Evolutionary conservation across 1,284 basidiomycete species (phyloP), one percentile per base, ranked within the genome.

Genomic region (Fistulina hepatica): DNA sequence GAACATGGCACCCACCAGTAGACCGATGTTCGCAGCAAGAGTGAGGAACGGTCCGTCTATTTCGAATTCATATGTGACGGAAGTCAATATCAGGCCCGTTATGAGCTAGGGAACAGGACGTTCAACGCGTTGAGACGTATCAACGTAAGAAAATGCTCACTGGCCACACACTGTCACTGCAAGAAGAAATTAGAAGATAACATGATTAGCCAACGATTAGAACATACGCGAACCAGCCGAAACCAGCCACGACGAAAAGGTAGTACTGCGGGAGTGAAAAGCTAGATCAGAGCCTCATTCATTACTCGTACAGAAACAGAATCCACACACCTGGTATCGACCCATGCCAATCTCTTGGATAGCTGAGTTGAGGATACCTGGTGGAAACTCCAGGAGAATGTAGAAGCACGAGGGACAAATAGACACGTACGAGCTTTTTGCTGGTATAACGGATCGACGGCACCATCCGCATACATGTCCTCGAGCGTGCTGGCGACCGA

Each of bases 161-260:
- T 2, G 48, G 48, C 59, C 57, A 61, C 10, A 60, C 41, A 35
- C 60, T 62, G 43, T 61, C 59, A 2, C 60, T 63, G 31, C 13
- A 21, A 24, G 31, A 23, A 31, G 30, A 39, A 6, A 17, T 13
- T 8, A 31, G 10, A 10, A 3, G 9, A 31, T 3, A 11, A 4
- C 10, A 19, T 19, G 19, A 16, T 16, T 16, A 31, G 9, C 10
- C 28, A 37, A 16, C 33, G 37, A 24, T 12, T n/a, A 20, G n/a
- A 46, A 59, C 75, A 47, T 54, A 78, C 76, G 76, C 69, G 36
- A 82, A 72, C 71, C 78, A 82, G 31, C 79, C 80, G 53, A 82
- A 79, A 7, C 76, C 75, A 2, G 74, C 65, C 5, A 77, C 69
- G 11, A 67, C 48, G 48, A 77, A 78, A 2, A 79, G 53, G 48